phyloP scores from a whole-genome alignment of 768 basidiomycete species.

The Leccinellum albellum region DNA sequence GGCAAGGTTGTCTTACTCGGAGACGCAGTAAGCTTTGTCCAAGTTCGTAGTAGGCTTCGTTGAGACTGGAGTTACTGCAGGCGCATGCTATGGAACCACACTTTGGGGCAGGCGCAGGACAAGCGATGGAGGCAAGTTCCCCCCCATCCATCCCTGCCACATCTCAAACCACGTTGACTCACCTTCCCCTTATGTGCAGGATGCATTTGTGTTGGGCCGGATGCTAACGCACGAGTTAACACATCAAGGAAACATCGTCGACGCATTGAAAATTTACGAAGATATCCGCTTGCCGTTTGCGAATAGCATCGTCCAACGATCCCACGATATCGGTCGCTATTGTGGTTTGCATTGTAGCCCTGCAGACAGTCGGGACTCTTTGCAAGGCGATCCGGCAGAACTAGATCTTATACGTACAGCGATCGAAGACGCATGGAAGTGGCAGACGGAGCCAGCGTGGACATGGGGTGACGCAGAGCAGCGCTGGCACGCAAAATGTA shows the following conservation, averaged over 20 bases:
- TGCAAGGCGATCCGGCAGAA: not conserved
- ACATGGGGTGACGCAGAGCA: not conserved
- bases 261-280: slow-evolving; percentile 33
- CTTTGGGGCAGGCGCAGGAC: slow-evolving; percentile 47
- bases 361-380: not conserved
- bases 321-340: slow-evolving; percentile 20
- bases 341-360: slow-evolving; percentile 4
- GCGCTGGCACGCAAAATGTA: not conserved
- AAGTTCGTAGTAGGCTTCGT: not conserved
- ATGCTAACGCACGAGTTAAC: slow-evolving; percentile 25
- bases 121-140: slow-evolving; percentile 44
- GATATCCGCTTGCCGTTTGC: slow-evolving; percentile 29
- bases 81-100: slow-evolving; percentile 47
- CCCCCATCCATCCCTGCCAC: slow-evolving; percentile 5
- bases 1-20: slow-evolving; percentile 44
- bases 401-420: not conserved
- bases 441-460: not conserved
- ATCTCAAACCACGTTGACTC: not conserved
- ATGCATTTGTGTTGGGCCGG: slow-evolving; percentile 30
- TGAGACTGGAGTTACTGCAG: slow-evolving; percentile 10
- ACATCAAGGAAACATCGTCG: slow-evolving; percentile 19
- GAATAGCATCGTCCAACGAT: slow-evolving; percentile 18
- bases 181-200: slow-evolving; percentile 10
- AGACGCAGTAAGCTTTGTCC: slow-evolving; percentile 38
- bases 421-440: not conserved